Evolutionary conservation across 2,329 filamentous ascomycete species (phyloP), one percentile per base, ranked within the genome.

Genomic region (Alternaria hordeiaustralica): DNA sequence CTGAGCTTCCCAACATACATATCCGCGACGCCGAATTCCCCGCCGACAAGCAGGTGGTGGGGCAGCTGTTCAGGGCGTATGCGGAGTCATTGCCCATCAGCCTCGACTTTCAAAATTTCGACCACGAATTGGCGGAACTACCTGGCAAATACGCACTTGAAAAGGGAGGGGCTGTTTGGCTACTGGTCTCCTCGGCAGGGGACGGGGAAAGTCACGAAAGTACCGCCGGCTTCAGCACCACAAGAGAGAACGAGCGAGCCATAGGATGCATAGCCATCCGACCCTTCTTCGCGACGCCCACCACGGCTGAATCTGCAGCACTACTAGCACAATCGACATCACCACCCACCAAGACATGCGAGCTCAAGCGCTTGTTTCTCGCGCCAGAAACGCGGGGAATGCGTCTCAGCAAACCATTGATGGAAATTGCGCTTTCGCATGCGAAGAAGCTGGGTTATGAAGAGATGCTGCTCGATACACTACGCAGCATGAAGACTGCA

Each of bases 281-380:
- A 13, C 75, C 79, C 3, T 79, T 84, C 18, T 67, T 64, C 12
- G 15, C 55, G n/a, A 50, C 55, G 20, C 49, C 55, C 21, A 63
- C 63, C 9, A 59, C 47, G 7, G 36, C 54, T 21, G 50, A 33
- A 36, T 62, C 60, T 15, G 51, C 56, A 28, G 46, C 57, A 30
- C 51, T 63, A 20, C 61, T 63, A 13, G 45, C 57, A 13, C 50
- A 50, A 41, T 63, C 36, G 20, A 57, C 64, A 13, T 54, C 60
- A 21, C 58, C 55, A 20, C 21, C 60, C 6, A 44, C 49, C 15
- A 21, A 61, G 13, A 74, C 72, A 20, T 85, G 83, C 68, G 87
- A 89, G 72, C 85, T 89, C 79, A 89, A 89, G 72, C 81, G 87
- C 2, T 78, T 89, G 0, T 89, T 87, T 67, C 81, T 87, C 9